Conservation (phyloP, 495 filamentous ascomycete genomes). For the Aspergillus panamensis region DNA sequence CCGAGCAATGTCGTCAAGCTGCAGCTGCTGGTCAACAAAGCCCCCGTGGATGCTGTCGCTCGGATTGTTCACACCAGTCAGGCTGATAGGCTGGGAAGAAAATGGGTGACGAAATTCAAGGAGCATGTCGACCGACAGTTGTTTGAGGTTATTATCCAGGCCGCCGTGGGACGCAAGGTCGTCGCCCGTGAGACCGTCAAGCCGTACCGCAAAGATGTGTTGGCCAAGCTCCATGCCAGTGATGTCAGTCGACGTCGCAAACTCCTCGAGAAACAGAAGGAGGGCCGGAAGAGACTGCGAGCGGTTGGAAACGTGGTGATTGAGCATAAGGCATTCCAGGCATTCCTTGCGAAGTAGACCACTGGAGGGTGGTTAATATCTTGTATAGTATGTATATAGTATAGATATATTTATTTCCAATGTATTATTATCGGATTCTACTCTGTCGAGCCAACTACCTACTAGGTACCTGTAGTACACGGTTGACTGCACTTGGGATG, state of each 20-base stretch:
- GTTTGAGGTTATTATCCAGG: slow-evolving; percentile 95
- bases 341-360: slow-evolving; percentile 64
- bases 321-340: slow-evolving; percentile 90
- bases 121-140: slow-evolving; percentile 93
- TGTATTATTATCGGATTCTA: no score
- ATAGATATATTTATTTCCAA: no score
- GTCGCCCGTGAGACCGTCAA: slow-evolving; percentile 94
- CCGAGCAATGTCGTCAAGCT: slow-evolving; percentile 80
- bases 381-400: no score
- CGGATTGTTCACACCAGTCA: slow-evolving; percentile 81
- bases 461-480: no score
- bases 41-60: slow-evolving; percentile 89
- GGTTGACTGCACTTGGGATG: no score
- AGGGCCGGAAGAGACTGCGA: slow-evolving; percentile 80
- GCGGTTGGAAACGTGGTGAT: slow-evolving; percentile 78
- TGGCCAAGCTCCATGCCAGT: slow-evolving; percentile 89
- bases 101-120: slow-evolving; percentile 96
- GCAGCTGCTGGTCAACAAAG: slow-evolving; percentile 89
- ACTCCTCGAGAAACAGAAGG: slow-evolving; percentile 94
- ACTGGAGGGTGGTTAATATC: no score
- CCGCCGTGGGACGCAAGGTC: slow-evolving; percentile 75
- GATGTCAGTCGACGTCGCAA: slow-evolving; percentile 82
- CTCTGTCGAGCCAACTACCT: no score
- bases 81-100: slow-evolving; percentile 66
- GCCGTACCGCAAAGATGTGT: slow-evolving; percentile 91